phyloP scores from a whole-genome alignment of 2,329 filamentous ascomycete genomes.

The Hypoxylon sp. region DNA sequence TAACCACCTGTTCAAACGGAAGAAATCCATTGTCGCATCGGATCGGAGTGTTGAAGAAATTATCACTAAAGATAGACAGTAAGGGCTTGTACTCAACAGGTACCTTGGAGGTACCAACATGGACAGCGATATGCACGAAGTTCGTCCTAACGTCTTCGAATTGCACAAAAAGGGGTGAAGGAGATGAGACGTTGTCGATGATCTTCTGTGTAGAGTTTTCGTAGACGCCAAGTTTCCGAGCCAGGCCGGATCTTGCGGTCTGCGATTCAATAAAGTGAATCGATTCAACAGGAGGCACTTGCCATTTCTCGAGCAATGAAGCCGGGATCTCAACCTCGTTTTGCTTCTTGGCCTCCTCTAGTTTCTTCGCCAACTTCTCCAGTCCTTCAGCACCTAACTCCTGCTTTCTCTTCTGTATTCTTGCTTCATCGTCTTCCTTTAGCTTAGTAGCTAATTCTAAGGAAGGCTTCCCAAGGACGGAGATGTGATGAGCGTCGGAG shows the following conservation, averaged over 20 bases:
- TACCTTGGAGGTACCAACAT: conserved; percentile 82
- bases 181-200: conserved; percentile 75
- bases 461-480: conserved; percentile 89
- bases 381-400: conserved; percentile 86
- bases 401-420: conserved; percentile 82
- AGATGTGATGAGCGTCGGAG: conserved; percentile 85
- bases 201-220: conserved; percentile 79
- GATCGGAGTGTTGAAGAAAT: conserved; percentile 95
- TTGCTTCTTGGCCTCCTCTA: conserved; percentile 86
- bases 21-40: conserved; percentile 79
- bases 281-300: conserved; percentile 86
- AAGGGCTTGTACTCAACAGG: conserved; percentile 88
- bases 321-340: conserved; percentile 90
- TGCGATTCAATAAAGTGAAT: conserved; percentile 94
- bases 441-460: conserved; percentile 81
- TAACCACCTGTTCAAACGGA: conserved; percentile 92
- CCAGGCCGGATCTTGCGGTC: conserved; percentile 85
- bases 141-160: conserved; percentile 95
- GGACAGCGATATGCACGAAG: conserved; percentile 87
- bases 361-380: conserved; percentile 77
- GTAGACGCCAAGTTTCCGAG: conserved; percentile 75
- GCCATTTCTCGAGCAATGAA: conserved; percentile 83
- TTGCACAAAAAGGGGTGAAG: conserved; percentile 89
- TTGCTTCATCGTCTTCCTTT: conserved; percentile 83
- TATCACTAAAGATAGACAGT: conserved; percentile 85